Evolutionary conservation across 345 rosid genomes (phyloP).

Genomic region (Populus simonii): DNA sequence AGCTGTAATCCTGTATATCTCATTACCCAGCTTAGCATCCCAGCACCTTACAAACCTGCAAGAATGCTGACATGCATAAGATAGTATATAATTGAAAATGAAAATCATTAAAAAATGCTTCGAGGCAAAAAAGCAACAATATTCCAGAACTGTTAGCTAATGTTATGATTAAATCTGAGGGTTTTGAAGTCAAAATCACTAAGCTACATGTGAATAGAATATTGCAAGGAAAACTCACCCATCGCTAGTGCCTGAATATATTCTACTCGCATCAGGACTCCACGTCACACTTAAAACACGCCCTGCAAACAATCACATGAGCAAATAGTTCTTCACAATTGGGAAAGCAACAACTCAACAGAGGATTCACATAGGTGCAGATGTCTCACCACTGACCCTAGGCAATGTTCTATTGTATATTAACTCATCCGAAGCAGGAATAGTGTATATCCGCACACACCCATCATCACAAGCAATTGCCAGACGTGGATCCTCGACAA

Average conservation of each 20-base stretch:
- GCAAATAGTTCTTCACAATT: constrained; percentile 12
- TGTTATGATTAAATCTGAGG: background rate
- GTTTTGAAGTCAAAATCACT: background rate
- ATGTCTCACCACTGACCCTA: constrained; percentile 90
- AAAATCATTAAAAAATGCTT: background rate
- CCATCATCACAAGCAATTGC: constrained; percentile 93
- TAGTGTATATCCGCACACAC: constrained; percentile 56
- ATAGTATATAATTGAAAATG: background rate
- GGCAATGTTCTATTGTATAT: constrained; percentile 69
- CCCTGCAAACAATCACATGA: constrained; percentile 42
- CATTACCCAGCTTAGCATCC: constrained; percentile 62
- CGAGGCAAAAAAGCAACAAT: background rate
- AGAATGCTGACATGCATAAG: constrained; percentile 12
- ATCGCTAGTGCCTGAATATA: constrained; percentile 87
- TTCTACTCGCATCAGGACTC: constrained; percentile 55
- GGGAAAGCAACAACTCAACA: constrained; percentile 11
- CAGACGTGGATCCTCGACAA: constrained; percentile 38
- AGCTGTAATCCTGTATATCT: constrained; percentile 77
- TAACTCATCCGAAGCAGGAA: constrained; percentile 54
- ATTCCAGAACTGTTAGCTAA: background rate
- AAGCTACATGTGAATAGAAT: background rate
- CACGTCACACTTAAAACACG: constrained; percentile 75
- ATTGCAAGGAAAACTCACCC: constrained; percentile 55
- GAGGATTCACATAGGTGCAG: constrained; percentile 22
- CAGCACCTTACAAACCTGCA: constrained; percentile 90